A percentile compares a stretch with the other conserved stretches of the same genome.
phyloP scores from a whole-genome alignment of 73 alveolate genomes.

The Diophrys appendiculata region DNA sequence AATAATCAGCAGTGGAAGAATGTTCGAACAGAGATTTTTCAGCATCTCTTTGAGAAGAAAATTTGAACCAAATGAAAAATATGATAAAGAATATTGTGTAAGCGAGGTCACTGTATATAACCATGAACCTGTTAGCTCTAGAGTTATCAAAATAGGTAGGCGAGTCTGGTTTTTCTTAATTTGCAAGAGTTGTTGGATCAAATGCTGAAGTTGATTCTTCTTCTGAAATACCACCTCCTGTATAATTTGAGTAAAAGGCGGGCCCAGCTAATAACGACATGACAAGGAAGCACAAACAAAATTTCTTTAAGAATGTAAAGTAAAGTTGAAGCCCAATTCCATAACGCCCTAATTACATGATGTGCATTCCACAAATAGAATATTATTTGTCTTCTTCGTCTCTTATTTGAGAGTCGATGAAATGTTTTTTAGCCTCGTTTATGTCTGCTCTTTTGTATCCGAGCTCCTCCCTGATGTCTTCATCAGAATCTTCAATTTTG shows the following conservation, averaged over 20 bases:
- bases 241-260: constrained; percentile 1
- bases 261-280: constrained; percentile 7
- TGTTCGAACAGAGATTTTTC: neutral
- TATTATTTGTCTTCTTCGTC: constrained; percentile 3
- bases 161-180: neutral
- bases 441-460: constrained; percentile 13
- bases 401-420: constrained; percentile 6
- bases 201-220: too few species aligned
- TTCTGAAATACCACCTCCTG: too few species aligned
- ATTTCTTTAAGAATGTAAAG: neutral
- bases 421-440: neutral
- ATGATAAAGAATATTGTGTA: constrained; percentile 1
- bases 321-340: constrained; percentile 24
- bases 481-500: too few species aligned
- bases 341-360: too few species aligned
- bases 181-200: too few species aligned
- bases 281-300: neutral
- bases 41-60: neutral
- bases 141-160: neutral
- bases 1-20: constrained; percentile 1
- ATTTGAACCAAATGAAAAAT: neutral
- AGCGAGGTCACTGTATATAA: constrained; percentile 9
- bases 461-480: neutral
- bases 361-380: neutral
- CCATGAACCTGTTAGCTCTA: constrained; percentile 1